These are phyloP conservation scores for Allium fistulosum DNA, from an alignment of 106 monocot genomes.

Conservation along the genomic window DNA sequence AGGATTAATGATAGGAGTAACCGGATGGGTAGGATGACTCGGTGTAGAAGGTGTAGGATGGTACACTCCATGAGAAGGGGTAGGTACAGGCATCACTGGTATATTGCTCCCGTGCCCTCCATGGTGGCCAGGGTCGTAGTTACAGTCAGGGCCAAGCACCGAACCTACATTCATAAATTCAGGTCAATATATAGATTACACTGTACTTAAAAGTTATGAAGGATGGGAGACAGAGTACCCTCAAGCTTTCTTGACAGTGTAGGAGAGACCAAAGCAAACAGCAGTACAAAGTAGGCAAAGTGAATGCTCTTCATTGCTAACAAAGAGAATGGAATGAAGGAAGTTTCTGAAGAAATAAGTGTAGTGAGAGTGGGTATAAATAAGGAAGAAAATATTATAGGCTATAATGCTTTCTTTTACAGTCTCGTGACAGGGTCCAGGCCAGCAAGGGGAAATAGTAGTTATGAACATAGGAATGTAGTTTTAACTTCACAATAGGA, in stretches of 20 bases:
- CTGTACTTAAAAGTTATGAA: background rate
- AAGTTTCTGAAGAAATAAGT: too few relatives aligned
- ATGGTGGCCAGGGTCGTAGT: background rate
- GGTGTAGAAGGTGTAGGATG: background rate
- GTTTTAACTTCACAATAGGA: constrained; percentile 4
- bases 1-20: background rate
- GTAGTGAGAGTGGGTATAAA: too few relatives aligned
- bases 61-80: constrained; percentile 1
- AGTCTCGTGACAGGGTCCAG: too few relatives aligned
- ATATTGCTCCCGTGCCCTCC: background rate
- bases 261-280: too few relatives aligned
- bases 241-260: too few relatives aligned
- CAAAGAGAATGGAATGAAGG: too few relatives aligned
- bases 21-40: background rate
- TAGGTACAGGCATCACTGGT: background rate
- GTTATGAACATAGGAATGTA: too few relatives aligned
- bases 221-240: constrained; percentile 5
- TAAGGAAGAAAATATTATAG: too few relatives aligned
- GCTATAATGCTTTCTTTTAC: too few relatives aligned
- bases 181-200: background rate
- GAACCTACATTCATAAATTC: background rate
- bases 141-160: constrained; percentile 2
- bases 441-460: too few relatives aligned
- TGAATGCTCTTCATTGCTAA: too few relatives aligned
- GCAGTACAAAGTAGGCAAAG: too few relatives aligned